Evolutionary conservation across 768 basidiomycete genomes (phyloP).

Genomic region (Megacollybia marginata): DNA sequence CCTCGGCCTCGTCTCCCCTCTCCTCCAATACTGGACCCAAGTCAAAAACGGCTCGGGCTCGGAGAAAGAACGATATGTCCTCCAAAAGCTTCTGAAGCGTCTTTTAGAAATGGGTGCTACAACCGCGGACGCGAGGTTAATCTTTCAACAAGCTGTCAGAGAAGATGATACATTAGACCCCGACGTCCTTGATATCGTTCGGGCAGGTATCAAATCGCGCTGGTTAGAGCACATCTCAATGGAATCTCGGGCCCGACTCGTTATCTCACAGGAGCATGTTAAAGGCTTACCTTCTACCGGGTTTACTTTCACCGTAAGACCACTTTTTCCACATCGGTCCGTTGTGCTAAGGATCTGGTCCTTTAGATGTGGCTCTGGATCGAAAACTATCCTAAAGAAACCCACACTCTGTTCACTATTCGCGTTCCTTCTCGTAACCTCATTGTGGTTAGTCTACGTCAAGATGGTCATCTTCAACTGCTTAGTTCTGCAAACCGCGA

Average conservation of each 20-base stretch:
- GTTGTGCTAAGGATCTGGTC: background rate
- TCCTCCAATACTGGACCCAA: constrained; percentile 41
- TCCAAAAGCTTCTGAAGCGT: constrained; percentile 58
- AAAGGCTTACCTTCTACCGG: constrained; percentile 54
- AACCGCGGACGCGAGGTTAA: constrained; percentile 50
- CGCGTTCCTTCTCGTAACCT: constrained; percentile 20
- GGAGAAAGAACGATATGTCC: constrained; percentile 45
- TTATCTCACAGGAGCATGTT: constrained; percentile 36
- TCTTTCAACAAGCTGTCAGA: constrained; percentile 53
- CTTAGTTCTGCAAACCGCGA: constrained; percentile 30
- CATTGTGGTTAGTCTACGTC: constrained; percentile 40
- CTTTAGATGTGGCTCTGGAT: constrained; percentile 44
- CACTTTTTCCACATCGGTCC: background rate
- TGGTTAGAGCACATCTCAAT: constrained; percentile 79
- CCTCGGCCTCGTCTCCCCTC: constrained; percentile 43
- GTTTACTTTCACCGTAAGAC: constrained; percentile 64
- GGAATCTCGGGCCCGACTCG: constrained; percentile 46
- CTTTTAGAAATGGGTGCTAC: constrained; percentile 71
- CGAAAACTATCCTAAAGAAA: constrained; percentile 28
- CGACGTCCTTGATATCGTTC: constrained; percentile 65
- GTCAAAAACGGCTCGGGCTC: constrained; percentile 12
- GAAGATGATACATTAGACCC: constrained; percentile 45
- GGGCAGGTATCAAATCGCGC: constrained; percentile 61
- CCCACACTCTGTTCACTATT: constrained; percentile 31
- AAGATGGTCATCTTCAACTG: constrained; percentile 52